Base-by-base conservation (phyloP, 176 grass and related monocot genomes). In the Pontederia paniculata region DNA sequence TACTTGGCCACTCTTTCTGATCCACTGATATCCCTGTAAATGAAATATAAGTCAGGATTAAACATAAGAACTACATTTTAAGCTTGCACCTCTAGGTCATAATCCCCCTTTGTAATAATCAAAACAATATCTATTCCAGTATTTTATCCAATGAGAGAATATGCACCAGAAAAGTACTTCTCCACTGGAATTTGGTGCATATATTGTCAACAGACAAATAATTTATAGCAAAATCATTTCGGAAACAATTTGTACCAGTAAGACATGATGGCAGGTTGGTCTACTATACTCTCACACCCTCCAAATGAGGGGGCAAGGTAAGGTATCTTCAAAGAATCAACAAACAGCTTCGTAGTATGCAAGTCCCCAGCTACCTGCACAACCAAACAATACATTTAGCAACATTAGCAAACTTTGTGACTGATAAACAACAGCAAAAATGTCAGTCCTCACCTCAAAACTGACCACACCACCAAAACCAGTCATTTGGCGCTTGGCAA, bases 201-300 rank as follows among this genome's bases (percentile, higher is more conserved):
- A 37, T 37, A 37, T 37, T 37, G 28, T 37, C 7, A 37, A 37
- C 28, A 37, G 28, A 42, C 0, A 10, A 17, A n/a, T 4, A 50
- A 50, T 44, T 12, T 83, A 45, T 45, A 23, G 52, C 2, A 16
- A 50, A 17, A 55, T 25, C 28, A 31, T 52, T 13, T 54, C 12
- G 10, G 57, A 0, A n/a, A 46, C 17, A 7, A 49, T 10, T 25
- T 23, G 17, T 84, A 98, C 93, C 93, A 98, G 73, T 91, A 91
- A 62, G 93, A 98, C 93, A 98, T 88, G 72, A 98, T 91, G 66
- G 86, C 86, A 79, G 93, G 83, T 66, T 98, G 93, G 74, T 98
- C 86, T 49, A 88, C 88, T 70, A 91, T 84, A 67, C 93, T 98
- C 80, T 98, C 93, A 49, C 83, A 85, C 50, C 93, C 86, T 58